Conservation (phyloP, 1,284 basidiomycete species). For the Tausonia pullulans region DNA sequence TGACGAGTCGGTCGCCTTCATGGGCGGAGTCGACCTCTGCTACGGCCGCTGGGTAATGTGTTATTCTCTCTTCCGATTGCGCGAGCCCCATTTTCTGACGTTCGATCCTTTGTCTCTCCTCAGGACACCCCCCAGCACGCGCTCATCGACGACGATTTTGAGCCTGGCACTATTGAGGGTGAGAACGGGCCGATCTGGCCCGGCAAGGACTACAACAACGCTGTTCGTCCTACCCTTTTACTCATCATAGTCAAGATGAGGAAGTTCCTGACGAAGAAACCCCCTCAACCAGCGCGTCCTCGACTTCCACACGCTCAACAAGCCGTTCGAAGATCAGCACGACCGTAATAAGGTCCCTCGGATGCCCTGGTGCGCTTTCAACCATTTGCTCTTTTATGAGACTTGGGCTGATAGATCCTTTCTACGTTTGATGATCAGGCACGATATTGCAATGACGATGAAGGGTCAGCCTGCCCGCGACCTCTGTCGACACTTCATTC, state of each 20-base stretch:
- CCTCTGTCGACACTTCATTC: slow-evolving; percentile 86
- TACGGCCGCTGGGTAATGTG: slow-evolving; percentile 66
- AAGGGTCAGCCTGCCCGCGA: slow-evolving; percentile 95
- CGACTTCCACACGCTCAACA: slow-evolving; percentile 80
- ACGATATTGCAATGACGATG: slow-evolving; percentile 90
- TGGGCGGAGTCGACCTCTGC: slow-evolving; percentile 92
- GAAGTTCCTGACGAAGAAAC: too few species aligned
- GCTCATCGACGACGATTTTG: slow-evolving; percentile 68
- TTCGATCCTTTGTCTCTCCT: neutral
- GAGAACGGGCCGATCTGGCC: slow-evolving; percentile 68
- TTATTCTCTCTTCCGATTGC: neutral
- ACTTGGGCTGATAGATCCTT: neutral
- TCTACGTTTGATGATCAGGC: slow-evolving; percentile 44
- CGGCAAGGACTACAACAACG: slow-evolving; percentile 39
- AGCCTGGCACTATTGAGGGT: slow-evolving; percentile 40
- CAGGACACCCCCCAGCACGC: slow-evolving; percentile 84
- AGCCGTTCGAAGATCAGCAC: slow-evolving; percentile 90
- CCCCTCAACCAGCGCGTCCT: slow-evolving; percentile 76
- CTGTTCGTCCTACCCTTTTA: neutral
- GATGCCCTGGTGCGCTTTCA: slow-evolving; percentile 75
- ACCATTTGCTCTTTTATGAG: neutral
- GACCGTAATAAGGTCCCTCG: slow-evolving; percentile 77
- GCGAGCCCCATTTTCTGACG: neutral
- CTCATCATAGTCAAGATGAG: neutral
- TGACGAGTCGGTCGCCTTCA: slow-evolving; percentile 94